phyloP scores from a whole-genome alignment of 2,329 filamentous ascomycete species.

The Fusarium citri region DNA sequence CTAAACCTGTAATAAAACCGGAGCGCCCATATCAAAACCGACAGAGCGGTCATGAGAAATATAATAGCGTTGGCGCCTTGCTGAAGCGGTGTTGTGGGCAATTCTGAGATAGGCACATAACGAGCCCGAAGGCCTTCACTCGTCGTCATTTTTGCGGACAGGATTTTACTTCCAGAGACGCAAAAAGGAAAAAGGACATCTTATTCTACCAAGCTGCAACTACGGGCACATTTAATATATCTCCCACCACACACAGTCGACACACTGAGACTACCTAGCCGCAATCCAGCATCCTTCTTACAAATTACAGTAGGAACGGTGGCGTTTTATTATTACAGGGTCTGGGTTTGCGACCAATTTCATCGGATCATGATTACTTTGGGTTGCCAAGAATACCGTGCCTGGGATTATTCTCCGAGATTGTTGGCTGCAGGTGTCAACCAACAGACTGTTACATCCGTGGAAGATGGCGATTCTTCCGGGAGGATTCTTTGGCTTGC shows the following conservation, averaged over 20 bases:
- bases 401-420: not conserved
- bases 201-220: not conserved
- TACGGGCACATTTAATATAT: not conserved
- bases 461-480: not conserved
- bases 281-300: not conserved
- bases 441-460: not conserved
- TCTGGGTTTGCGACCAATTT: too few relatives aligned
- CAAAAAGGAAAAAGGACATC: not conserved
- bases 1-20: slow-evolving; percentile 36
- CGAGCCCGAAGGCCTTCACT: slow-evolving; percentile 10
- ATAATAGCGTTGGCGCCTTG: slow-evolving; percentile 36
- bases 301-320: not conserved
- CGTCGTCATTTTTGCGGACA: not conserved
- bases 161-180: not conserved
- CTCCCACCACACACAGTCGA: not conserved
- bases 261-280: not conserved
- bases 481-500: not conserved
- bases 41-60: slow-evolving; percentile 32
- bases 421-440: not conserved
- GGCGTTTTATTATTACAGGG: not conserved
- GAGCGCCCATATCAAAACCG: slow-evolving; percentile 23
- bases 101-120: slow-evolving; percentile 22
- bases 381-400: not conserved
- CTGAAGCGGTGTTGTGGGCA: slow-evolving; percentile 33
- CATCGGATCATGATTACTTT: not conserved